A percentile compares a stretch with the other conserved stretches of the same genome.
Evolutionary conservation across 352 stramenopile species (phyloP).

Genomic region (Peronospora farinosa): DNA sequence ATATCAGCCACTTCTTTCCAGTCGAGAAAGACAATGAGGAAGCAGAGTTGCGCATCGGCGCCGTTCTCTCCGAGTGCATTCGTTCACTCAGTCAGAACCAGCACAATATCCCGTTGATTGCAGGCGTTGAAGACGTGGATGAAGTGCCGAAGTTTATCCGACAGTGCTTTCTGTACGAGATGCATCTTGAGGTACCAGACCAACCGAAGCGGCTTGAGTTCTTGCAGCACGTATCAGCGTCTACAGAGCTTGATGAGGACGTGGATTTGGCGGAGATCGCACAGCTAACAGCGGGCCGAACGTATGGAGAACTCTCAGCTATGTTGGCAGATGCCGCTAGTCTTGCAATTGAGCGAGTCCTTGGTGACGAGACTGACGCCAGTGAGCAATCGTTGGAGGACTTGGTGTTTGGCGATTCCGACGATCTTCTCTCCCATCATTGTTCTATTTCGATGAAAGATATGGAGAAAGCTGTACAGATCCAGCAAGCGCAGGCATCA

Average conservation of each 20-base stretch:
- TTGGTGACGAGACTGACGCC: slow-evolving; percentile 18
- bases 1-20: slow-evolving; percentile 72
- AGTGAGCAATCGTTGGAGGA: slow-evolving; percentile 25
- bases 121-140: slow-evolving; percentile 66
- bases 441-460: slow-evolving; percentile 40
- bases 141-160: slow-evolving; percentile 79
- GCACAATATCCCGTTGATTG: slow-evolving; percentile 62
- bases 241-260: slow-evolving; percentile 33
- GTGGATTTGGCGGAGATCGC: slow-evolving; percentile 55
- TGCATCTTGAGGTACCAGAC: slow-evolving; percentile 58
- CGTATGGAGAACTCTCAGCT: slow-evolving; percentile 63
- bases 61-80: slow-evolving; percentile 62
- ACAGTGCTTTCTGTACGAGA: slow-evolving; percentile 76
- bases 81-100: slow-evolving; percentile 42
- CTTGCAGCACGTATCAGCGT: slow-evolving; percentile 39
- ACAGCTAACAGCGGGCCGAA: slow-evolving; percentile 64
- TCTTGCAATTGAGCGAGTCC: slow-evolving; percentile 43
- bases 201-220: slow-evolving; percentile 47
- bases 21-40: slow-evolving; percentile 79
- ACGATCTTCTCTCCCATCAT: slow-evolving; percentile 8
- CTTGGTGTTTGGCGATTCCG: slow-evolving; percentile 20
- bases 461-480: slow-evolving; percentile 51
- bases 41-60: slow-evolving; percentile 51
- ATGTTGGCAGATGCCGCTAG: slow-evolving; percentile 58
- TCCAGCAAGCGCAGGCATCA: slow-evolving; percentile 61